phyloP scores from a whole-genome alignment of 2,329 filamentous ascomycete genomes.

The Aspergillus aculeatinus region DNA sequence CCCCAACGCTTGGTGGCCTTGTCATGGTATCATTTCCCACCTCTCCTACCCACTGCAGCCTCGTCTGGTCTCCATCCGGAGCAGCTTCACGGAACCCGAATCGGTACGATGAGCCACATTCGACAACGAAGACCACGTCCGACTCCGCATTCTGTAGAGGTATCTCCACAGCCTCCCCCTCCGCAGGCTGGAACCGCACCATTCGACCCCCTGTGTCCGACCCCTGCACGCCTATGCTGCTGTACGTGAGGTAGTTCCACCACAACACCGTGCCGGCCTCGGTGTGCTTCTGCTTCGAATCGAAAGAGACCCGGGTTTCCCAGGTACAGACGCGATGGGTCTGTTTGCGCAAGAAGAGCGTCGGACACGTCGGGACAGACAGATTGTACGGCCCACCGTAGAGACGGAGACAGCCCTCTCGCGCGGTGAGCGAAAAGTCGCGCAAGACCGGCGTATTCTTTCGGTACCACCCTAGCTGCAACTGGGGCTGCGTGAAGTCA shows the following conservation, averaged over 20 bases:
- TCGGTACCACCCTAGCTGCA: constrained; percentile 39
- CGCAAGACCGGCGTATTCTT: constrained; percentile 50
- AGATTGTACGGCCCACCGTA: constrained; percentile 56
- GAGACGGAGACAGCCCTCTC: constrained; percentile 47
- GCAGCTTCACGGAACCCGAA: constrained; percentile 28
- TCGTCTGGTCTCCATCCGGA: background rate
- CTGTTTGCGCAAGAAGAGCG: constrained; percentile 57
- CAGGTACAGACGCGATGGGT: constrained; percentile 46
- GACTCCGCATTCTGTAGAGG: constrained; percentile 8
- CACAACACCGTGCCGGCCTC: constrained; percentile 57
- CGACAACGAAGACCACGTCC: constrained; percentile 29
- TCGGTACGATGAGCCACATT: constrained; percentile 32
- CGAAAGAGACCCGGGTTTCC: constrained; percentile 48
- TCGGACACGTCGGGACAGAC: constrained; percentile 51
- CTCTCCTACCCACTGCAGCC: constrained; percentile 27
- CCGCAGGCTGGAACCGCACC: constrained; percentile 27
- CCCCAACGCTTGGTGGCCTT: constrained; percentile 37
- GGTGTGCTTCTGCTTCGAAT: constrained; percentile 42
- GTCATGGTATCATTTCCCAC: constrained; percentile 38
- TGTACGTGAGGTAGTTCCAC: constrained; percentile 53
- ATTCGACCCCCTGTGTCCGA: constrained; percentile 18
- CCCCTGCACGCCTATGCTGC: constrained; percentile 43
- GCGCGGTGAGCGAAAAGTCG: constrained; percentile 49
- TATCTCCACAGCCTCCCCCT: constrained; percentile 18
- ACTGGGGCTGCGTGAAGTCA: constrained; percentile 28